Evolutionary conservation across 495 filamentous ascomycete species (phyloP).

Genomic region (Lasiosphaeris hirsuta): DNA sequence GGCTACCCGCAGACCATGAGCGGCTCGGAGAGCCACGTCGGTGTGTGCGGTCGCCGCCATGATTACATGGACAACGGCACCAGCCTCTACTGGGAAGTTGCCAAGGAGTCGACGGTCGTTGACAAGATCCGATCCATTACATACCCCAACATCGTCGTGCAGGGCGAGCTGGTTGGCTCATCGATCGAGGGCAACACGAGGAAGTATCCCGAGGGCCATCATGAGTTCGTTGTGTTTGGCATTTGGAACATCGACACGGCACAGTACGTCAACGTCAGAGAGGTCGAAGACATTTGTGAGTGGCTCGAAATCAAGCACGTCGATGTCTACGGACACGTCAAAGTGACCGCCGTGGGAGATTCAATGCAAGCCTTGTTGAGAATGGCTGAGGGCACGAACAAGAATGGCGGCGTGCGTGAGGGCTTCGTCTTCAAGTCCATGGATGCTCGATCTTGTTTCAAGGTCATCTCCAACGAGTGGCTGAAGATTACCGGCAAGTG

Average conservation of each 20-base stretch:
- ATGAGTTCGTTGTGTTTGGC: slow-evolving; percentile 23
- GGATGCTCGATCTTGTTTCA: slow-evolving; percentile 13
- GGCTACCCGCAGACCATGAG: slow-evolving; percentile 6
- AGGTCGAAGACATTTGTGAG: slow-evolving; percentile 8
- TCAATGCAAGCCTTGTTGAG: slow-evolving; percentile 13
- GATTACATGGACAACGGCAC: background rate
- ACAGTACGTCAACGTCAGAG: slow-evolving; percentile 7
- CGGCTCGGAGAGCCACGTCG: slow-evolving; percentile 7
- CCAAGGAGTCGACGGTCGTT: slow-evolving; percentile 8
- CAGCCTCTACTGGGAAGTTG: slow-evolving; percentile 15
- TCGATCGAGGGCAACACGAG: slow-evolving; percentile 19
- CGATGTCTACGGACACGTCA: slow-evolving; percentile 10
- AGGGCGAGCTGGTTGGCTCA: slow-evolving; percentile 20
- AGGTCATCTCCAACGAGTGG: slow-evolving; percentile 30
- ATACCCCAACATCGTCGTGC: slow-evolving; percentile 17
- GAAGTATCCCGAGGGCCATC: slow-evolving; percentile 13
- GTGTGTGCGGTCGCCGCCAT: slow-evolving; percentile 8
- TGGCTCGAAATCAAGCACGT: slow-evolving; percentile 13
- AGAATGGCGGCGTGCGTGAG: slow-evolving; percentile 14
- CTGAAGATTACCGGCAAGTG: slow-evolving; percentile 14
- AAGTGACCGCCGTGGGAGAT: slow-evolving; percentile 1
- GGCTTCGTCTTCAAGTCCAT: slow-evolving; percentile 19
- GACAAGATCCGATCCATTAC: slow-evolving; percentile 4
- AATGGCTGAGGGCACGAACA: slow-evolving; percentile 14
- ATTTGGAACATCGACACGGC: slow-evolving; percentile 22